Evolutionary conservation across 2,329 filamentous ascomycete genomes (phyloP), one percentile per base, ranked within the genome.

Genomic region (Pseudocercospora musae): DNA sequence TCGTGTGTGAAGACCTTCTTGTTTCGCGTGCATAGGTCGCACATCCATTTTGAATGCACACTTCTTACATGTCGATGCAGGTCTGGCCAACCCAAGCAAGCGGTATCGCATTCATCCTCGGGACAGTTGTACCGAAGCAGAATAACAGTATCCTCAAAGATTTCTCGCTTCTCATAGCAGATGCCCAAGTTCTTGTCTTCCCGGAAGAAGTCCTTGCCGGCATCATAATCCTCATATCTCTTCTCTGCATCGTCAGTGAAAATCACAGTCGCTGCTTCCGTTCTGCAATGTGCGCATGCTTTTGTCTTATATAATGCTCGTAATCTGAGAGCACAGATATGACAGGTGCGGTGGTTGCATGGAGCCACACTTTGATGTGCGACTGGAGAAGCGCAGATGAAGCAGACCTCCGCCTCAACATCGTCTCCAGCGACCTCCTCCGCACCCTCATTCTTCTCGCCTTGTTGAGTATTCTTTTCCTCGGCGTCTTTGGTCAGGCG

Each of bases 1-100:
- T 99, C 95, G 78, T 99, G 95, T 0, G 95, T 97, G 71, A 99
- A 99, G 33, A 97, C 92, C 74, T 96, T 97, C 79, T 99, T 99
- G 80, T 97, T 93, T 63, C 92, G 83, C 6, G 93, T 90, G 77
- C 93, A 97, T 10, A 96, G 82, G 76, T 96, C 92, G 77, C 86
- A 96, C 89, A 96, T 93, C 74, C 90, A 88, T 79, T 94, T 96
- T 67, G 88, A 84, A 79, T 99, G 95, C 62, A 84, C 85, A 57
- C 82, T 86, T 73, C 89, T 90, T 60, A 97, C 94, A 81, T 99
- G 90, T 46, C 87, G 83, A 75, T 92, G 89, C 60, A 93, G 77
- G 71, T 92, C 88, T 15, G 88, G 89, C 89, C 89, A 92, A 25
- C 89, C 87, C 59, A 93, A 79, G 73, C 91, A 96, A 46, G 92